phyloP scores from a whole-genome alignment of 2,329 filamentous ascomycete genomes.

The Pestalotiopsis sp. region DNA sequence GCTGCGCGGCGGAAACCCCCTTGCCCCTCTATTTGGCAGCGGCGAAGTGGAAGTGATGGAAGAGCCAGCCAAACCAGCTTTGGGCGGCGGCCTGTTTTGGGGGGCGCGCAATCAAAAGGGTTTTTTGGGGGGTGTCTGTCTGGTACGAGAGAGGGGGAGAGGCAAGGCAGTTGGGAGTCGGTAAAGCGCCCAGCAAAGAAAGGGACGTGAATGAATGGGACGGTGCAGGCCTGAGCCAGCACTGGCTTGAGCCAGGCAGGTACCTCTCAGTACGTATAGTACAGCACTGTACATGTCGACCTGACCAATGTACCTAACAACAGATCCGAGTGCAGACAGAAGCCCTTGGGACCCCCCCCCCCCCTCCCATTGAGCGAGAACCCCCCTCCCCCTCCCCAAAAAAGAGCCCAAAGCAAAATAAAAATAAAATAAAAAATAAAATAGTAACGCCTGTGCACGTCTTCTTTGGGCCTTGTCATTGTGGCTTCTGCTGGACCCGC shows the following conservation, averaged over 20 bases:
- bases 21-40: not conserved
- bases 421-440: not conserved
- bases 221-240: not conserved
- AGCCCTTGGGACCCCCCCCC: not conserved
- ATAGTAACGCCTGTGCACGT: conserved; percentile 9
- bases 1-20: not conserved
- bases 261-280: not conserved
- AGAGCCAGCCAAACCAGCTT: not conserved
- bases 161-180: not conserved
- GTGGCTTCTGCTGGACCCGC: not conserved
- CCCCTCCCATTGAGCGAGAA: not conserved
- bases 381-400: not conserved
- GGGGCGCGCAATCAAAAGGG: not conserved
- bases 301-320: too few relatives aligned
- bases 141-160: not conserved
- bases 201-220: not conserved
- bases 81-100: not conserved
- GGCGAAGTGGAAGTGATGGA: not conserved
- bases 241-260: too few relatives aligned
- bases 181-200: not conserved
- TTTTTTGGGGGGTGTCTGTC: not conserved
- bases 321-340: too few relatives aligned
- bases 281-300: too few relatives aligned
- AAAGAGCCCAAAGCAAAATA: not conserved
- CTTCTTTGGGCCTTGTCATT: conserved; percentile 8